Percentiles rank a stretch among this genome's conserved stretches.
Conservation (phyloP, 495 filamentous ascomycete species). For the Bacidia rubella region DNA sequence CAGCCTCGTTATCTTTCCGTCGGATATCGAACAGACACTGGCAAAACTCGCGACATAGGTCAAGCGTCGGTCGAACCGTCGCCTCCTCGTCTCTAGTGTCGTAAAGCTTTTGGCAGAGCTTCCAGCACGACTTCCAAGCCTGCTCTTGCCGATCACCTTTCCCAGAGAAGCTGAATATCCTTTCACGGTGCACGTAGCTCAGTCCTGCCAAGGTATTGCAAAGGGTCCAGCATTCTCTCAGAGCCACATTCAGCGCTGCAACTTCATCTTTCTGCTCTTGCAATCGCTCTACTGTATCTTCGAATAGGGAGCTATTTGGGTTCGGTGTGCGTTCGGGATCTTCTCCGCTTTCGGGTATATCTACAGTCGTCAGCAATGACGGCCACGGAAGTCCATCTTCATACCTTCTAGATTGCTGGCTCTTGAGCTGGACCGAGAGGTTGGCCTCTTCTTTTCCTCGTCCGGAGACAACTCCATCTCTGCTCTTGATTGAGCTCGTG, state of each 20-base stretch:
- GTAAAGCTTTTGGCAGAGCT: conserved; percentile 77
- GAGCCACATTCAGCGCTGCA: conserved; percentile 55
- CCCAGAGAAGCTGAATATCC: conserved; percentile 53
- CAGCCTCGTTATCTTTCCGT: conserved; percentile 54
- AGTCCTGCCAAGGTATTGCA: conserved; percentile 82
- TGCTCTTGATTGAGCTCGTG: conserved; percentile 65
- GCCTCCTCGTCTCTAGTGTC: conserved; percentile 60
- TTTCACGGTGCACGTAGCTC: conserved; percentile 70
- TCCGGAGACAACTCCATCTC: conserved; percentile 49
- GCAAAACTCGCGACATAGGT: conserved; percentile 84
- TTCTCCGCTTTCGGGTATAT: conserved; percentile 33
- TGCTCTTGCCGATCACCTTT: conserved; percentile 64
- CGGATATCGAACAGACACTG: conserved; percentile 78
- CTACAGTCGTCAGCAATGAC: conserved; percentile 18
- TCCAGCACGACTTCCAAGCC: conserved; percentile 89
- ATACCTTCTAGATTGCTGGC: conserved; percentile 63
- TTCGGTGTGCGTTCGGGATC: conserved; percentile 20
- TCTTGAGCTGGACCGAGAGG: conserved; percentile 22
- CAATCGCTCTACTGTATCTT: conserved; percentile 24
- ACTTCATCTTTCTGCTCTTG: conserved; percentile 50
- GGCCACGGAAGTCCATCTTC: conserved; percentile 9
- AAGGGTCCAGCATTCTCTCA: conserved; percentile 85
- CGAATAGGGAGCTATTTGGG: conserved; percentile 26
- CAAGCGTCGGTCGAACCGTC: conserved; percentile 60
- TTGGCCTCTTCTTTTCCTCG: conserved; percentile 21